A percentile compares a stretch with the other conserved stretches of the same genome.
phyloP scores from a whole-genome alignment of 345 rosid genomes.

The thale cress (Arabidopsis thaliana) region TAIR10.1 NC_003076.8:7970001-7970500 shows the following conservation, averaged over 20 bases:
- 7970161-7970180: conserved; percentile 86
- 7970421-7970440: conserved; percentile 94
- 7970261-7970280: not conserved
- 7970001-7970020: conserved; percentile 80
- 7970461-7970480: conserved; percentile 88
- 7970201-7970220: conserved; percentile 17
- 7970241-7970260: not conserved
- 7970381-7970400: conserved; percentile 72
- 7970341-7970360: not conserved
- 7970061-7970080: conserved; percentile 62
- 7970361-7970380: not conserved
- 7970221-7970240: not conserved
- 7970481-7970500: conserved; percentile 95
- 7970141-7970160: conserved; percentile 72
- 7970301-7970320: not conserved
- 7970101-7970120: conserved; percentile 49
- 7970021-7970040: conserved; percentile 72
- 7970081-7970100: conserved; percentile 46
- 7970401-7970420: conserved; percentile 87
- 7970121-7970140: conserved; percentile 60
- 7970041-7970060: conserved; percentile 54
- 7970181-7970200: conserved; percentile 73
- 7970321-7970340: not conserved
- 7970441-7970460: conserved; percentile 78
- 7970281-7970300: not conserved